phyloP scores from a whole-genome alignment of 2,329 filamentous ascomycete species.

The Aspergillus glaucus region DNA sequence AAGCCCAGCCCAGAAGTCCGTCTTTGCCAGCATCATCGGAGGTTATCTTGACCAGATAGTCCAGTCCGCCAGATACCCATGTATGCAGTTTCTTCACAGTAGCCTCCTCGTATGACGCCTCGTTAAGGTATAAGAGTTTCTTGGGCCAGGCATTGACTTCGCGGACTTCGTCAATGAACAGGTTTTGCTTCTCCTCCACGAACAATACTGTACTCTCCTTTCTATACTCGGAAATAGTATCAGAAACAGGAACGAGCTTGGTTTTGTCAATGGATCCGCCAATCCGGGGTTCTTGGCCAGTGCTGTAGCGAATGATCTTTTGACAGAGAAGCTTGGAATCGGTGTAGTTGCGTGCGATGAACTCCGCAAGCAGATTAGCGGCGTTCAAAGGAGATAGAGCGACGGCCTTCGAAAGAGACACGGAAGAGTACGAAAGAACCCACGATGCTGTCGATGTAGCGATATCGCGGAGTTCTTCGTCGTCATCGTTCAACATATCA shows the following conservation, averaged over 20 bases:
- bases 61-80: conserved; percentile 31
- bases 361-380: conserved; percentile 33
- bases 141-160: conserved; percentile 65
- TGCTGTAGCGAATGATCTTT: conserved; percentile 35
- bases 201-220: conserved; percentile 57
- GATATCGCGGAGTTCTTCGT: conserved; percentile 73
- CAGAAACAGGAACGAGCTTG: conserved; percentile 18
- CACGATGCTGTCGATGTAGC: conserved; percentile 43
- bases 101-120: conserved; percentile 15
- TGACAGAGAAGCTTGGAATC: conserved; percentile 26
- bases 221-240: conserved; percentile 26
- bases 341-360: conserved; percentile 30
- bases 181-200: conserved; percentile 82
- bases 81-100: conserved; percentile 15
- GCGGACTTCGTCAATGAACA: conserved; percentile 78
- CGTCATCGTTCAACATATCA: conserved; percentile 77
- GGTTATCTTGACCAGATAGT: conserved; percentile 18
- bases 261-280: conserved; percentile 12
- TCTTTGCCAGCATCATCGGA: conserved; percentile 42
- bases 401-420: conserved; percentile 22
- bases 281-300: conserved; percentile 23
- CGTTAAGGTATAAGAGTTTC: conserved; percentile 37
- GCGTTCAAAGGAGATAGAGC: conserved; percentile 46
- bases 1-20: conserved; percentile 66
- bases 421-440: conserved; percentile 28